Evolutionary conservation across 495 filamentous ascomycete species (phyloP).

Genomic region (Daldinia bambusicola): DNA sequence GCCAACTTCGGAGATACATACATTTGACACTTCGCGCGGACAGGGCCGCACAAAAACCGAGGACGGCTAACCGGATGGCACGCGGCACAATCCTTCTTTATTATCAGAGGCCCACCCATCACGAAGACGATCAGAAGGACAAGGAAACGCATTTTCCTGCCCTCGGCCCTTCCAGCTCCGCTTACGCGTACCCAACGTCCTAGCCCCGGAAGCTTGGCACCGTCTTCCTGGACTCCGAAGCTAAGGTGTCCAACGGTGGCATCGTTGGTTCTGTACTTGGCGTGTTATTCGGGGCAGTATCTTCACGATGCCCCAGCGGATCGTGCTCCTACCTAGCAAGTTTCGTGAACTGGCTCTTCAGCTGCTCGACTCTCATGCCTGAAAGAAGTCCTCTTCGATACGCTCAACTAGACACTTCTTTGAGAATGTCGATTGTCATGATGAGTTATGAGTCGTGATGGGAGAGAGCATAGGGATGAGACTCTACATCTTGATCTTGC

Average conservation of each 20-base stretch:
- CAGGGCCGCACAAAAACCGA: not conserved
- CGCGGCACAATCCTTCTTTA: not conserved
- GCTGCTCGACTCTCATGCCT: not conserved
- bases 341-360: slow-evolving; percentile 20
- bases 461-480: not conserved
- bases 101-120: not conserved
- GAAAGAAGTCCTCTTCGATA: slow-evolving; percentile 3
- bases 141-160: not conserved
- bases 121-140: not conserved
- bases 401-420: slow-evolving; percentile 8
- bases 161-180: not conserved
- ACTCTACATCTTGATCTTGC: slow-evolving; percentile 21
- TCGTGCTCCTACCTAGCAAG: slow-evolving; percentile 36
- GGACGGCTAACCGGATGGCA: not conserved
- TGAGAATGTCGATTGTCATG: slow-evolving; percentile 13
- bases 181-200: slow-evolving; percentile 29
- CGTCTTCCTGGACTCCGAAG: slow-evolving; percentile 40
- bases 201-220: slow-evolving; percentile 18
- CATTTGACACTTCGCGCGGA: not conserved
- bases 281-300: slow-evolving; percentile 35
- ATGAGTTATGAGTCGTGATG: not conserved
- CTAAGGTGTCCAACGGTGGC: slow-evolving; percentile 25
- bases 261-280: slow-evolving; percentile 21
- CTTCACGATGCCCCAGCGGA: slow-evolving; percentile 38
- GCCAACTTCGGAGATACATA: not conserved